Evolutionary conservation across 495 filamentous ascomycete species (phyloP), one percentile per base, ranked within the genome.

Genomic region (Penicillium alfredii): DNA sequence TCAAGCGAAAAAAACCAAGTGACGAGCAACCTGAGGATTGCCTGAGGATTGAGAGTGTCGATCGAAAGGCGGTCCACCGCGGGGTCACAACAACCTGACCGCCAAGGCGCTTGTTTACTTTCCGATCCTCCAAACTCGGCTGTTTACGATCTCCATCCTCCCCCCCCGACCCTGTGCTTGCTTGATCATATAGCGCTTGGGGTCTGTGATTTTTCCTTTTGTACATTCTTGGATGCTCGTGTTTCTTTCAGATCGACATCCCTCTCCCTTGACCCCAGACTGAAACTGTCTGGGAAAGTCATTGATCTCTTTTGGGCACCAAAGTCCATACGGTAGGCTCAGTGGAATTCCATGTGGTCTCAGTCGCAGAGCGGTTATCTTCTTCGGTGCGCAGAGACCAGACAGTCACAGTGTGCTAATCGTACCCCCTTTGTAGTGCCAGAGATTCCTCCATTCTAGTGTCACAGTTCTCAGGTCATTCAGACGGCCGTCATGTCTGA

Each of bases 401-500:
- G 30, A 16, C 11, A 27, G 5, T 17, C 12, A 23, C 38, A 33
- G 38, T 14, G 38, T 9, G 30, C 38, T 40, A 18, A 40, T n/a
- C n/a, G n/a, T n/a, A n/a, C n/a, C n/a, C n/a, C 24, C n/a, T n/a
- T 26, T 16, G 24, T 21, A 18, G 17, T 21, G 3, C 21, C 19
- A 33, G 20, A 29, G 14, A 19, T 36, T 8, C 6, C 18, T n/a
- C 23, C 5, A 9, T 9, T 25, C 14, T 35, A 26, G 17, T 28
- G 8, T 20, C 10, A 16, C 18, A 2, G 8, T 22, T 23, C 2
- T 13, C 23, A 16, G 24, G 19, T 17, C 11, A 30, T 4, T 25
- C 8, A 4, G 6, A 29, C 30, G 22, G 25, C 41, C 40, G 55
- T 26, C 15, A 76, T 76, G 72, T 68, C 69, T 41, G 72, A 76